Base-by-base conservation (phyloP, 257 asterid species). In the Solanum ahanhuiri region DNA sequence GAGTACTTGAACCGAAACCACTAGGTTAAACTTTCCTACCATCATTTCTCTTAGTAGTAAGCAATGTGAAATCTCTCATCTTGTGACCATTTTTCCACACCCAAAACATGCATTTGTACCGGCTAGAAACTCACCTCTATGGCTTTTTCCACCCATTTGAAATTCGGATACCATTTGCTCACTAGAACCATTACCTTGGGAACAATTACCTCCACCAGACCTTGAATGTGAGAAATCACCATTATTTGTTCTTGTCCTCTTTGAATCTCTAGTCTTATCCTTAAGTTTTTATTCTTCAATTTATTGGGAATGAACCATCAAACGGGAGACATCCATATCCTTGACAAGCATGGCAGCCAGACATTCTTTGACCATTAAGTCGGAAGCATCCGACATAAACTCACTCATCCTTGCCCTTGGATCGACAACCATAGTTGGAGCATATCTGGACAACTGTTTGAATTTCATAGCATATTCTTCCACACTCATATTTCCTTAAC, bases 81-180 rank as follows among this genome's bases (percentile, higher is more conserved):
- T 54, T 54, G n/a, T 54, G 60, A 54, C 60, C 60, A 54, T 54
- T 17, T 54, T 54, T 54, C n/a, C 9, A 54, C n/a, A 51, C n/a
- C 60, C n/a, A 54, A 17, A 54, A 2, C 22, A 54, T 17, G 4
- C n/a, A 54, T 54, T 54, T 17, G 60, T 17, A 54, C 1, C 9
- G 4, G n/a, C 22, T 54, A 17, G n/a, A 54, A 7, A 17, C n/a
- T 54, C 3, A 54, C n/a, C n/a, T 54, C n/a, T 17, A 17, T 54
- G 60, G n/a, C 0, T 54, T 17, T 17, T 17, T 15, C 3, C 9
- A 0, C n/a, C 3, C n/a, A 2, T 54, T 6, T 54, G n/a, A 17
- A 20, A 54, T 7, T 17, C 3, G n/a, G 60, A 6, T 17, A 17
- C 9, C 60, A 54, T 17, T 54, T 54, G 8, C n/a, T 54, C 9